These are phyloP conservation scores for Alternaria dauci DNA, from an alignment of 2,329 filamentous ascomycete genomes.

Conservation along the genomic window DNA sequence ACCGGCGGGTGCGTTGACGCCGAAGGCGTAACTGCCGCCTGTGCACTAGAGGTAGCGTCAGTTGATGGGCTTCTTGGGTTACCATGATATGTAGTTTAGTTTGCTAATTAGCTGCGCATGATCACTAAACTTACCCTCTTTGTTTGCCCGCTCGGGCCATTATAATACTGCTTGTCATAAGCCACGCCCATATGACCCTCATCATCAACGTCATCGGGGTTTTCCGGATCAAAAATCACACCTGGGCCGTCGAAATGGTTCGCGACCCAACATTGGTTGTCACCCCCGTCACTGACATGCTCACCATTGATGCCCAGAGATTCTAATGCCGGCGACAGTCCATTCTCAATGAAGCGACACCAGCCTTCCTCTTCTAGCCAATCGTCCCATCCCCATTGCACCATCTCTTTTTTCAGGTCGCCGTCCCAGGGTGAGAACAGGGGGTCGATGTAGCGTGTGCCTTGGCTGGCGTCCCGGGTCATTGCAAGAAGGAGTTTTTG, in stretches of 20 bases:
- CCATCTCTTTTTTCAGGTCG: background rate
- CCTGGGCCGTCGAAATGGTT: background rate
- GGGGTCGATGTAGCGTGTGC: background rate
- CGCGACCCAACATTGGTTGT: background rate
- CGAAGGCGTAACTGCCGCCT: background rate
- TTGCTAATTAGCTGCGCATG: background rate
- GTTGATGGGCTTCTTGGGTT: background rate
- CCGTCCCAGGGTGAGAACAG: background rate
- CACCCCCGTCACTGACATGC: background rate
- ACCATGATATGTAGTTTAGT: background rate
- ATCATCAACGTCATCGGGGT: background rate
- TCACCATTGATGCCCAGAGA: background rate
- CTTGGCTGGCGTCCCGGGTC: background rate
- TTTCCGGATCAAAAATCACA: background rate
- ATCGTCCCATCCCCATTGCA: background rate
- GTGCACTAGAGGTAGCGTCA: background rate
- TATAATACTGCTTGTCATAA: background rate
- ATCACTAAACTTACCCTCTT: background rate
- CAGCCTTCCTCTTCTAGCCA: background rate
- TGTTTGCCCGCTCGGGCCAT: background rate
- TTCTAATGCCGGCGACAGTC: background rate
- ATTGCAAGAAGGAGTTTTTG: conserved; percentile 2
- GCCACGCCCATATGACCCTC: background rate
- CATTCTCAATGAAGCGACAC: background rate
- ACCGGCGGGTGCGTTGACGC: background rate